Base-by-base conservation (phyloP, 1,284 basidiomycete genomes). In the Cutaneotrichosporon sp. region DNA sequence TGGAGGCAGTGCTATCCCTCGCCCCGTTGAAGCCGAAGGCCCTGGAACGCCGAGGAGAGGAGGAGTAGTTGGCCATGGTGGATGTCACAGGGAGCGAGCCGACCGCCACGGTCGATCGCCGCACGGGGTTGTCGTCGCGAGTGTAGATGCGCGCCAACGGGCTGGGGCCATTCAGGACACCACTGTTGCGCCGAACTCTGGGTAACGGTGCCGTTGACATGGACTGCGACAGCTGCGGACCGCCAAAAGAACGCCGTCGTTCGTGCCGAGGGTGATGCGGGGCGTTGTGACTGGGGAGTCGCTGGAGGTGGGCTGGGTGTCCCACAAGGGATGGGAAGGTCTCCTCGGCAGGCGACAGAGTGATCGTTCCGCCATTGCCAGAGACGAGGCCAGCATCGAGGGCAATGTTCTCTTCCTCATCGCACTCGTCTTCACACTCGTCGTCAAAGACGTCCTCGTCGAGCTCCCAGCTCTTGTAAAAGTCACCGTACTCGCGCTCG, bases 401-500 rank as follows among this genome's bases (percentile, higher is more conserved):
- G 31, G 59, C 53, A 58, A 54, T 5, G 54, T 52, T 34, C 20
- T 36, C 29, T 16, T 56, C 54, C 34, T 50, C 45, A 25, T 55
- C 36, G 56, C 62, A 24, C 45, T 66, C 60, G 46, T 59, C 67
- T 2, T 68, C 67, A 45, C 7, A 7, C 18, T 69, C 67, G 29
- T 70, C 69, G 4, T 74, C 72, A 16, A 54, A 64, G 54, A 73
- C 50, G 60, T 82, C 86, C 27, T 85, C 86, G 34, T 81, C 72
- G 53, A 82, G 78, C 27, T 50, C 47, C 77, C 76, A 79, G 11
- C 71, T 75, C 0, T 64, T 56, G 58, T 80, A 80, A 59, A 70
- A 75, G 20, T 65, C 69, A 4, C 78, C 78, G 13, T 86, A 82
- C 65, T 89, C 87, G 29, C 88, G 86, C 69, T 90, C 89, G 11